phyloP scores from a whole-genome alignment of 1,284 basidiomycete species.

The Bondarzewia mesenterica region DNA sequence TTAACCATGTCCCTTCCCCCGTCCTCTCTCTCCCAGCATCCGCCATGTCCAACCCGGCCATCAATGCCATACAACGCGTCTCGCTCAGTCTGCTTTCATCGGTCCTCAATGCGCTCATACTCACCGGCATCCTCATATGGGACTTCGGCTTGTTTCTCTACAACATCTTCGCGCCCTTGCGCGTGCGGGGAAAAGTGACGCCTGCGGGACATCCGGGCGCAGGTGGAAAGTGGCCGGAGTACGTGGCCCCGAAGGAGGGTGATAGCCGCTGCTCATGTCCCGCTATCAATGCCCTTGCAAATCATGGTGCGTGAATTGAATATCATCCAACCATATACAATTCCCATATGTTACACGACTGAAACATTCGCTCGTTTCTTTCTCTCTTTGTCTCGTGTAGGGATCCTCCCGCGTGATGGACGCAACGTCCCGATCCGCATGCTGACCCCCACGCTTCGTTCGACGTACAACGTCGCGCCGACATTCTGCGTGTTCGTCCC shows the following conservation, averaged over 20 bases:
- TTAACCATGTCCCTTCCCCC: no score
- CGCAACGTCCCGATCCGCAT: conserved; percentile 59
- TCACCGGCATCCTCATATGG: conserved; percentile 7
- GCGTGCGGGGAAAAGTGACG: conserved; percentile 43
- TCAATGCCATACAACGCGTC: conserved; percentile 9
- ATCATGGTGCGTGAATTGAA: no score
- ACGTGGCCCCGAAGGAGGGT: conserved; percentile 41
- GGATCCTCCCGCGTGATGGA: conserved; percentile 60
- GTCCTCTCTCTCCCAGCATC: no score
- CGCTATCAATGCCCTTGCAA: conserved; percentile 66
- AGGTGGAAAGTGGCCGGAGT: conserved; percentile 66
- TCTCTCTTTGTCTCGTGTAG: no score
- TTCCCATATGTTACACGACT: no score
- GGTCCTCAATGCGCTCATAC: conserved; percentile 4
- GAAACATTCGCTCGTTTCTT: no score
- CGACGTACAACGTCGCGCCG: conserved; percentile 62
- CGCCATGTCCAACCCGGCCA: no score
- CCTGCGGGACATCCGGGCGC: conserved; percentile 48
- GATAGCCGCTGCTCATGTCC: conserved; percentile 68
- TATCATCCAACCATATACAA: no score
- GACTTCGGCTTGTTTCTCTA: conserved; percentile 44
- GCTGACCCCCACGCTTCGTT: conserved; percentile 35
- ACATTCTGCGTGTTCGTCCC: conserved; percentile 60
- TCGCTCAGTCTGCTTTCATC: conserved; percentile 3
- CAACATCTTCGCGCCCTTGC: conserved; percentile 47